phyloP scores from a whole-genome alignment of 1,284 basidiomycete genomes.

The Puccinia polysora region DNA sequence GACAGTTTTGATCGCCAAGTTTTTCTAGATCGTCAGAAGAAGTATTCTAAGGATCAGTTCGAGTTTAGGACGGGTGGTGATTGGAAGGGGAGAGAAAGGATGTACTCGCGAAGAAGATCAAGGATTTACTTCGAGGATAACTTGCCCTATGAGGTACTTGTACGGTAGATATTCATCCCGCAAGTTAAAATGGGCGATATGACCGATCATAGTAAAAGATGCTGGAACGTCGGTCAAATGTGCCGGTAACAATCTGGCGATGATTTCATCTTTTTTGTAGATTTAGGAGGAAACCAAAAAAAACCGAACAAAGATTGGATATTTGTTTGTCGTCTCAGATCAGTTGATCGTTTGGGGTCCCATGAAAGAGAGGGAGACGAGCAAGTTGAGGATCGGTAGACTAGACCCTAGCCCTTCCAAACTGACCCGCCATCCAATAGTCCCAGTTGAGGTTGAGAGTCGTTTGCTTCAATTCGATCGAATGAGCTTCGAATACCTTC shows the following conservation, averaged over 20 bases:
- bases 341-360: too few species aligned
- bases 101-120: too few species aligned
- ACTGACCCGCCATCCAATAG: constrained; percentile 37
- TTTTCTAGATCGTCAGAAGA: constrained; percentile 63
- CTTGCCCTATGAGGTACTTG: constrained; percentile 81
- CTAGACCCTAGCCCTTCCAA: too few species aligned
- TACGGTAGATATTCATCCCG: constrained; percentile 85
- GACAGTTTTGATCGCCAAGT: constrained; percentile 71
- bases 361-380: neutral
- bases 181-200: constrained; percentile 86
- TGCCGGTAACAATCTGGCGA: constrained; percentile 71
- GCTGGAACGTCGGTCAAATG: constrained; percentile 73
- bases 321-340: neutral
- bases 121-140: constrained; percentile 75
- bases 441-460: constrained; percentile 20
- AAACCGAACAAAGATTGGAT: neutral
- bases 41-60: neutral
- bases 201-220: constrained; percentile 82
- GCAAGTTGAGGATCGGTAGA: too few species aligned
- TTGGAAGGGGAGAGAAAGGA: constrained; percentile 44
- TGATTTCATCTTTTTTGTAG: constrained; percentile 67
- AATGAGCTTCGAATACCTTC: neutral
- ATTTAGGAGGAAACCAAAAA: neutral
- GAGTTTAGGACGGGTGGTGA: neutral
- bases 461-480: neutral